phyloP scores from a whole-genome alignment of 2,329 filamentous ascomycete species.

The Microdochium paspali region DNA sequence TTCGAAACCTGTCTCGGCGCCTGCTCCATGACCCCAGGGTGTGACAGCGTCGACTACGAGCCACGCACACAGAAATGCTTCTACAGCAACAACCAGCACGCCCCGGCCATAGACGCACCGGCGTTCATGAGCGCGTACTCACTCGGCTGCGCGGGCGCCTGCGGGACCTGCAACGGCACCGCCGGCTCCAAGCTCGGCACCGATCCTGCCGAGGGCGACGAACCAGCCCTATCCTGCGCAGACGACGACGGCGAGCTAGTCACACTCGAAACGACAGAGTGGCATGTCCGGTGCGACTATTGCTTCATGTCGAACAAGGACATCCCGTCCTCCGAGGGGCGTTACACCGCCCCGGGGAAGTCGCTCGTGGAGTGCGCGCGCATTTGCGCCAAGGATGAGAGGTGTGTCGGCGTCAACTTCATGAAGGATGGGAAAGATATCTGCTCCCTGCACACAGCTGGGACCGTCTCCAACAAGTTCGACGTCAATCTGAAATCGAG shows the following conservation, averaged over 20 bases:
- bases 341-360: neutral
- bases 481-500: no score
- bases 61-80: conserved; percentile 7
- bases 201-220: neutral
- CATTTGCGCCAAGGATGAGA: neutral
- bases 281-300: neutral
- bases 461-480: no score
- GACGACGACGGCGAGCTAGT: neutral
- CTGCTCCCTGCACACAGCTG: no score
- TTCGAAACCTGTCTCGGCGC: conserved; percentile 5
- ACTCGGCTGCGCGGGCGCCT: conserved; percentile 7
- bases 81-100: conserved; percentile 5
- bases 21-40: conserved; percentile 7
- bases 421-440: no score
- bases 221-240: neutral
- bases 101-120: conserved; percentile 6
- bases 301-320: no score
- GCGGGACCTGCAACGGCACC: conserved; percentile 4
- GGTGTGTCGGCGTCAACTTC: neutral
- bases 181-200: neutral
- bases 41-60: conserved; percentile 9
- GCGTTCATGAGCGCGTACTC: conserved; percentile 9
- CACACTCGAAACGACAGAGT: neutral
- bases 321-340: neutral
- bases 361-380: neutral